phyloP scores from a whole-genome alignment of 1,284 basidiomycete species.

The Naganishia albida region DNA sequence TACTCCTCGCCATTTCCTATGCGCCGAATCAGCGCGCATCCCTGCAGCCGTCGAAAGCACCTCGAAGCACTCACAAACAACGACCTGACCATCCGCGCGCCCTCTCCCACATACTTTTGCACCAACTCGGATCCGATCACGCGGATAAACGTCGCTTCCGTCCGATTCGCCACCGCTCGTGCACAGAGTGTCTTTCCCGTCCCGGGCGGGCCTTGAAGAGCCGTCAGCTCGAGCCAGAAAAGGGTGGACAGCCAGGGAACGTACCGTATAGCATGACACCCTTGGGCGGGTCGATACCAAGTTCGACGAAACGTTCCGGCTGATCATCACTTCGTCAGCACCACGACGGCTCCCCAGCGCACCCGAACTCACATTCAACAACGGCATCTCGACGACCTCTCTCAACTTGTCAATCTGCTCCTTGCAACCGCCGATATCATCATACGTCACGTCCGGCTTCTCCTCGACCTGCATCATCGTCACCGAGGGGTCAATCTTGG shows the following conservation, averaged over 20 bases:
- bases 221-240: background rate
- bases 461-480: conserved; percentile 99
- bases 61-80: conserved; percentile 62
- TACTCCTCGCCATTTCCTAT: conserved; percentile 90
- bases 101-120: conserved; percentile 99
- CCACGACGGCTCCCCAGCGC: background rate
- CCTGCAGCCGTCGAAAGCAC: background rate
- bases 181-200: conserved; percentile 99
- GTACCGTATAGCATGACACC: conserved; percentile 86
- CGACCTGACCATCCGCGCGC: conserved; percentile 97
- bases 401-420: conserved; percentile 99
- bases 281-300: conserved; percentile 99
- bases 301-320: conserved; percentile 96
- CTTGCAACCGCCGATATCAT: conserved; percentile 97
- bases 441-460: conserved; percentile 95
- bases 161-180: conserved; percentile 96
- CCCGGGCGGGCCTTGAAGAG: conserved; percentile 71
- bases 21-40: background rate
- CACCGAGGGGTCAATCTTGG: conserved; percentile 98
- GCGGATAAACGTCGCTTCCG: conserved; percentile 98
- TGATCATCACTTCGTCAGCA: too few relatives aligned
- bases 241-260: conserved; percentile 25
- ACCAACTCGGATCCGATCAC: conserved; percentile 98
- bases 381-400: conserved; percentile 97
- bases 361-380: conserved; percentile 71